phyloP scores from a whole-genome alignment of 495 filamentous ascomycete genomes.

The Annulohypoxylon stygium region DNA sequence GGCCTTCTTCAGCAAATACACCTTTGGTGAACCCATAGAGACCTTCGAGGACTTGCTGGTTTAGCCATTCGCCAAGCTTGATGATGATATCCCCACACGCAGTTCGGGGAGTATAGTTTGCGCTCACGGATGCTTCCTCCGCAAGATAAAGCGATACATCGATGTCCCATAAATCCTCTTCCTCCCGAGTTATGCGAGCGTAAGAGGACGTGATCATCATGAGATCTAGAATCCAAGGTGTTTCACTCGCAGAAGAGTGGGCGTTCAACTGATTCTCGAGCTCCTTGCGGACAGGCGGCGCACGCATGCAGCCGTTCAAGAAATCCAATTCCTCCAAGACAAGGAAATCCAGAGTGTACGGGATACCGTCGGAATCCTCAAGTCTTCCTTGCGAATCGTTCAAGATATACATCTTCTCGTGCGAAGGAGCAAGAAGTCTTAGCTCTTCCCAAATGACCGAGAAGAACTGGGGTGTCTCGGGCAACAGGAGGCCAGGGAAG shows the following conservation, averaged over 20 bases:
- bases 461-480: conserved; percentile 84
- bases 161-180: conserved; percentile 94
- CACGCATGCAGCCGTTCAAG: conserved; percentile 86
- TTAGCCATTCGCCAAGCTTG: conserved; percentile 93
- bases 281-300: conserved; percentile 85
- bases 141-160: conserved; percentile 95
- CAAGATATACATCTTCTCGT: conserved; percentile 85
- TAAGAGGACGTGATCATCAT: conserved; percentile 85
- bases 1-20: conserved; percentile 69
- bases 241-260: conserved; percentile 67
- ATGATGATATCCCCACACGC: conserved; percentile 91
- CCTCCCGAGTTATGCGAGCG: conserved; percentile 92
- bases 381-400: conserved; percentile 86
- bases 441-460: conserved; percentile 89
- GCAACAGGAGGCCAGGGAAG: conserved; percentile 83
- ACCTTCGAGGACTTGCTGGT: conserved; percentile 75
- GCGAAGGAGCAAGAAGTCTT: conserved; percentile 73
- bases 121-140: conserved; percentile 94
- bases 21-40: conserved; percentile 78
- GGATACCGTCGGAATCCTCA: conserved; percentile 91
- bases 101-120: conserved; percentile 93
- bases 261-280: conserved; percentile 76
- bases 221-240: conserved; percentile 83
- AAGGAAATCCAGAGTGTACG: conserved; percentile 94
- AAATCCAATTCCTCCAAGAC: conserved; percentile 94